These are phyloP conservation scores for Yamadazyma kitorensis DNA, from an alignment of 805 yeast genomes.

Conservation along the genomic window DNA sequence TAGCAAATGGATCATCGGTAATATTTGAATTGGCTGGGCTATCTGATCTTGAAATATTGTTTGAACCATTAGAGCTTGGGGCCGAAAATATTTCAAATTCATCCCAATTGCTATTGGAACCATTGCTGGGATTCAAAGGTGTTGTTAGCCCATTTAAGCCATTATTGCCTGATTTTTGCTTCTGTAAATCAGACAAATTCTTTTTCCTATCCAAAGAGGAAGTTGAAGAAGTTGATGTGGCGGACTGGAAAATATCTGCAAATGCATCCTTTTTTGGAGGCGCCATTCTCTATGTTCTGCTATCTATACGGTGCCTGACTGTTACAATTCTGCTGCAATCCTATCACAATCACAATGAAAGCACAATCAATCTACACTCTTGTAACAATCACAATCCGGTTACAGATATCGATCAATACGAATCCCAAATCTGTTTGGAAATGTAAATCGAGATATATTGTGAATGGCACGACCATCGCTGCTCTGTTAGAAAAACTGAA, in stretches of 20 bases:
- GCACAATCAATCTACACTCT: no score
- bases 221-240: conserved; percentile 16
- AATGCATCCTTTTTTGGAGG: conserved; percentile 46
- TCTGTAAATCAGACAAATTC: conserved; percentile 12
- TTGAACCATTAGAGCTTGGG: conserved; percentile 1
- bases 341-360: no score
- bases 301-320: no score
- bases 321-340: no score
- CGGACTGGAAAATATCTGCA: conserved; percentile 40
- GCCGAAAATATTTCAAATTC: conserved; percentile 10
- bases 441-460: no score
- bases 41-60: not conserved
- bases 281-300: no score
- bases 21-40: not conserved
- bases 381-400: no score
- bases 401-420: no score
- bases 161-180: not conserved
- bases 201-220: conserved; percentile 6
- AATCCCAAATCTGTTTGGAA: no score
- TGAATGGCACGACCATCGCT: not conserved
- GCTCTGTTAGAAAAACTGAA: not conserved
- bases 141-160: not conserved
- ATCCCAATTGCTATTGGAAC: conserved; percentile 7
- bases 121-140: not conserved
- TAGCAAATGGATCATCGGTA: conserved; percentile 25